A percentile compares a stretch with the other conserved stretches of the same genome.
Evolutionary conservation across 805 yeast species (phyloP).

Genomic region (Teunomyces stri): DNA sequence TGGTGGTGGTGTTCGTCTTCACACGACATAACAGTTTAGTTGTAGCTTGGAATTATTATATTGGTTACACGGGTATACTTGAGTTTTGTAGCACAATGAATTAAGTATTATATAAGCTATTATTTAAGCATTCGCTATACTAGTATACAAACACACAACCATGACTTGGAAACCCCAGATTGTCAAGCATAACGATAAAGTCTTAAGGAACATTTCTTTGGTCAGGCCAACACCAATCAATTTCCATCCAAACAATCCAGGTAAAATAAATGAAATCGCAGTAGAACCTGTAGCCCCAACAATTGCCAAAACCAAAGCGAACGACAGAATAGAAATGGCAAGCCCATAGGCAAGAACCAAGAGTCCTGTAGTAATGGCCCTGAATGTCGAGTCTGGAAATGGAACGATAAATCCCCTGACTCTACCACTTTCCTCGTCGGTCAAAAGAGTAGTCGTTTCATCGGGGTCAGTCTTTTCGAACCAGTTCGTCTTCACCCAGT

Average conservation of each 20-base stretch:
- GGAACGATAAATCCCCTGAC: constrained; percentile 19
- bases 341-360: constrained; percentile 56
- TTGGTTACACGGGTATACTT: background rate
- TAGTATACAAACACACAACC: constrained; percentile 53
- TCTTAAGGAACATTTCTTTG: constrained; percentile 32
- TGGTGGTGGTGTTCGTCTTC: constrained; percentile 26
- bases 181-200: constrained; percentile 53
- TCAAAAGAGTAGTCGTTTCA: constrained; percentile 14
- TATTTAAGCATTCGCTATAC: constrained; percentile 5
- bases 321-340: constrained; percentile 66
- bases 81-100: background rate
- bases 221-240: constrained; percentile 52
- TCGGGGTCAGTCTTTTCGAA: background rate
- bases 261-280: constrained; percentile 83
- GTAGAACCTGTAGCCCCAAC: constrained; percentile 96
- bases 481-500: constrained; percentile 35
- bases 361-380: constrained; percentile 25
- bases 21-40: constrained; percentile 14
- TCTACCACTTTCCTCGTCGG: constrained; percentile 7
- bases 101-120: background rate
- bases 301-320: constrained; percentile 78
- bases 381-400: constrained; percentile 23
- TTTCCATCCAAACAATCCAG: constrained; percentile 81
- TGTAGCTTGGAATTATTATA: background rate
- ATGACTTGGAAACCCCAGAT: constrained; percentile 72